These are phyloP conservation scores for Eucalyptus polybractea DNA, from an alignment of 345 rosid species.

Conservation along the genomic window DNA sequence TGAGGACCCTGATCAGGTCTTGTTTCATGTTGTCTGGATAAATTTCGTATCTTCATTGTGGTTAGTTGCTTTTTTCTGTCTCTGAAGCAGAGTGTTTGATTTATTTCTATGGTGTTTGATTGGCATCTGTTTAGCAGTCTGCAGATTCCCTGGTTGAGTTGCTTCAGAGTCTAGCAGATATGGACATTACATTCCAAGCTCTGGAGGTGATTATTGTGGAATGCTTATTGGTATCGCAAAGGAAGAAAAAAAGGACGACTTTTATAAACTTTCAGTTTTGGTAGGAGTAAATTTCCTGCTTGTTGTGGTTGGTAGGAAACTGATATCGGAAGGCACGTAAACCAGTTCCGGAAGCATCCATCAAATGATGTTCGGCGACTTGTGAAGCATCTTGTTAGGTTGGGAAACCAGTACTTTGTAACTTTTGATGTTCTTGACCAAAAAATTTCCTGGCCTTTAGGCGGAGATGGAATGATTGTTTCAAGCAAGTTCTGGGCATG, in stretches of 20 bases:
- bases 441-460: background rate
- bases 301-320: slow-evolving; percentile 34
- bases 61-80: background rate
- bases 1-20: slow-evolving; percentile 90
- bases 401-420: background rate
- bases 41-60: background rate
- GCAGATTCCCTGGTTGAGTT: slow-evolving; percentile 81
- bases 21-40: background rate
- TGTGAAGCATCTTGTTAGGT: slow-evolving; percentile 87
- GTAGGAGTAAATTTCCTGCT: background rate
- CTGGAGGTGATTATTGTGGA: slow-evolving; percentile 41
- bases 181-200: slow-evolving; percentile 93
- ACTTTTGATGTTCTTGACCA: background rate
- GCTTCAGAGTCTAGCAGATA: slow-evolving; percentile 91
- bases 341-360: slow-evolving; percentile 57
- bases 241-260: background rate
- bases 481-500: background rate
- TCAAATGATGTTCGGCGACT: slow-evolving; percentile 65
- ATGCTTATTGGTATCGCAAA: background rate
- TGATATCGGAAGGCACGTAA: slow-evolving; percentile 73
- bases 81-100: background rate
- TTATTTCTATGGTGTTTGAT: background rate
- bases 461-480: background rate
- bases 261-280: background rate
- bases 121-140: slow-evolving; percentile 27